Conservation (phyloP, 495 filamentous ascomycete genomes). For the Daldinia caldariorum region DNA sequence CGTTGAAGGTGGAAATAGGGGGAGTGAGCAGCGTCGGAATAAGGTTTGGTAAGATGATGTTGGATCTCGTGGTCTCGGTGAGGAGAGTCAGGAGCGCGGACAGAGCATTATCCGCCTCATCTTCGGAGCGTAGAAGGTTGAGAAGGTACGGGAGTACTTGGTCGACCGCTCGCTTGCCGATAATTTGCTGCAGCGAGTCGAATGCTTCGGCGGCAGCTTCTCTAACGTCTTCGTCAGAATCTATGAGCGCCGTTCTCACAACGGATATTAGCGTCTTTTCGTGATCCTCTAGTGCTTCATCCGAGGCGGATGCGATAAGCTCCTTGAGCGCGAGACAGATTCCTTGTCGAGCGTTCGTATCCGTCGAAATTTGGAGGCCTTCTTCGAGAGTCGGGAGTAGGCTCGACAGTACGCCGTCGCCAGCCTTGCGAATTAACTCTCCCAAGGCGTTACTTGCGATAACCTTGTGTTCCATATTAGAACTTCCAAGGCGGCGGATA, state of each 20-base stretch:
- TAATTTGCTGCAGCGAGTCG: slow-evolving; percentile 88
- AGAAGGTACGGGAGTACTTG: slow-evolving; percentile 94
- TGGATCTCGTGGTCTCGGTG: slow-evolving; percentile 91
- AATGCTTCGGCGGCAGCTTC: slow-evolving; percentile 98
- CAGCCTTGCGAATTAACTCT: slow-evolving; percentile 95
- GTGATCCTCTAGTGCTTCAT: slow-evolving; percentile 89
- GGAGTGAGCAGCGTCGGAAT: slow-evolving; percentile 89
- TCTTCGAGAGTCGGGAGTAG: slow-evolving; percentile 92
- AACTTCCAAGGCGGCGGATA: slow-evolving; percentile 91
- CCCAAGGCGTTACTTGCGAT: slow-evolving; percentile 97
- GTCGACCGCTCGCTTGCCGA: slow-evolving; percentile 93
- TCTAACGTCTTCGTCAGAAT: slow-evolving; percentile 86
- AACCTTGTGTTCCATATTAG: slow-evolving; percentile 97
- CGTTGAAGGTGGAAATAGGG: slow-evolving; percentile 95
- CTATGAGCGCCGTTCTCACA: slow-evolving; percentile 91
- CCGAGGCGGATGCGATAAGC: slow-evolving; percentile 89
- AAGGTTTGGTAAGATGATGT: slow-evolving; percentile 95
- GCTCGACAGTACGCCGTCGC: slow-evolving; percentile 88
- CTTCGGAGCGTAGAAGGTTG: slow-evolving; percentile 82
- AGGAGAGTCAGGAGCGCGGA: slow-evolving; percentile 91
- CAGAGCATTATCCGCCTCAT: slow-evolving; percentile 89
- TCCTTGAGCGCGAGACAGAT: slow-evolving; percentile 96
- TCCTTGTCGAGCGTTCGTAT: slow-evolving; percentile 94
- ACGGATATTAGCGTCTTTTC: slow-evolving; percentile 95
- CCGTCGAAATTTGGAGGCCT: slow-evolving; percentile 84